Percentiles rank a stretch among this genome's conserved stretches.
Conservation (phyloP, 768 basidiomycete species). For the Hypholoma fasciculare region DNA sequence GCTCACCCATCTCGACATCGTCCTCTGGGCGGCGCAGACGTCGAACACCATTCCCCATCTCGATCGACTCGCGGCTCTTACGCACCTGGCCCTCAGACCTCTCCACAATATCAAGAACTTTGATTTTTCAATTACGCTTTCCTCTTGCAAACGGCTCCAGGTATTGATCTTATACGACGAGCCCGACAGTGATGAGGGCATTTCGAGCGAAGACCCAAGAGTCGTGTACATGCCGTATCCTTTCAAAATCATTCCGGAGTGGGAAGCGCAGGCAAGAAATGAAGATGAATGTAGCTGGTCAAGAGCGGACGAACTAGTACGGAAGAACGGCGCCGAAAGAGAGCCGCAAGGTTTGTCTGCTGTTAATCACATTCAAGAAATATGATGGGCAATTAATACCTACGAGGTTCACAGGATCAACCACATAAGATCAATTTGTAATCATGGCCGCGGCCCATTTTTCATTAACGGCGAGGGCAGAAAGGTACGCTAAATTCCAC, state of each 20-base stretch:
- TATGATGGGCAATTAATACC: conserved; percentile 9
- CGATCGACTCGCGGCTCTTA: conserved; percentile 26
- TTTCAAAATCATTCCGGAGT: conserved; percentile 27
- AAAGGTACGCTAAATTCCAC: not conserved
- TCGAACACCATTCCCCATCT: conserved; percentile 28
- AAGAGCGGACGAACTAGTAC: conserved; percentile 30
- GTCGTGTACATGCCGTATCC: conserved; percentile 34
- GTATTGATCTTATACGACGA: conserved; percentile 30
- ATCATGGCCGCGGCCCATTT: conserved; percentile 2
- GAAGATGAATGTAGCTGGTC: conserved; percentile 28
- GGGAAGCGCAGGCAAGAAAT: conserved; percentile 32
- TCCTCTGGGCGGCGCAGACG: conserved; percentile 31
- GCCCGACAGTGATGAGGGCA: conserved; percentile 21
- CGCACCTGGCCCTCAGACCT: conserved; percentile 32
- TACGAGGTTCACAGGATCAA: conserved; percentile 15
- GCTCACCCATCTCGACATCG: conserved; percentile 38
- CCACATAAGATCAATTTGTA: conserved; percentile 3
- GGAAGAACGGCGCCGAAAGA: conserved; percentile 18
- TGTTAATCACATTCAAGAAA: not conserved
- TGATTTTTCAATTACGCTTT: conserved; percentile 24
- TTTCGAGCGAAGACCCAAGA: conserved; percentile 23
- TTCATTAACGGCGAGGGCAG: not conserved
- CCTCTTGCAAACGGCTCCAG: conserved; percentile 23
- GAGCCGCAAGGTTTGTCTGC: conserved; percentile 15
- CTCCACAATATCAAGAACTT: conserved; percentile 23